phyloP scores from a whole-genome alignment of 805 yeast species.

The Kuraishia piskuri region DNA sequence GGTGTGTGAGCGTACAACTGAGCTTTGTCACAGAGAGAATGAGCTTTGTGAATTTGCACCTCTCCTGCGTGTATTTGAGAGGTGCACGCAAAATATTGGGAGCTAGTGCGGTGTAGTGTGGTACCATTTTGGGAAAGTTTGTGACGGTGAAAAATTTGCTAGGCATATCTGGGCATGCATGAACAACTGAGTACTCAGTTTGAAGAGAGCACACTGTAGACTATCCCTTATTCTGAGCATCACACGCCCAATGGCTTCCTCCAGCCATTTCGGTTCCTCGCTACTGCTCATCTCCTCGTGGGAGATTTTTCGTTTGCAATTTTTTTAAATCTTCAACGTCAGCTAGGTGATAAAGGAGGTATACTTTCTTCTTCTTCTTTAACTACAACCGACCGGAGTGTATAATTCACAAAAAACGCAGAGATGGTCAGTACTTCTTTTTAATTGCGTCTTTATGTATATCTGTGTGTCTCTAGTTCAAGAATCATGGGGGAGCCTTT shows the following conservation, averaged over 20 bases:
- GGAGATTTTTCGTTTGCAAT: neutral
- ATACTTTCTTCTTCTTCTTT: neutral
- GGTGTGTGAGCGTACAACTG: neutral
- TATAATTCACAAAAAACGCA: slow-evolving; percentile 55
- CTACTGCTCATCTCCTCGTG: neutral
- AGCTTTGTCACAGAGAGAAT: neutral
- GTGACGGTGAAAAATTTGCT: neutral
- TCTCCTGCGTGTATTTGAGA: neutral
- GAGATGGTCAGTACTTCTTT: slow-evolving; percentile 87
- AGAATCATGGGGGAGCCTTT: neutral
- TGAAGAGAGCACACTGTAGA: no score
- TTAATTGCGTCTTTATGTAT: neutral
- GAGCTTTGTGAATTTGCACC: neutral
- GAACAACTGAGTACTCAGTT: neutral
- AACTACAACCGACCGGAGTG: slow-evolving; percentile 80
- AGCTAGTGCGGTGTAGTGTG: neutral
- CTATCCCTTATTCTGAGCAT: no score
- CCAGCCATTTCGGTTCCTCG: neutral
- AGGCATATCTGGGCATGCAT: neutral
- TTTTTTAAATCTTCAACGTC: neutral
- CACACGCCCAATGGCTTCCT: no score
- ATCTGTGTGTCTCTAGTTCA: neutral
- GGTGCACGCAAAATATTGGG: neutral
- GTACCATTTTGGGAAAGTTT: neutral
- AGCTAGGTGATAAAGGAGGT: neutral